Evolutionary conservation across 139 green algal genomes (phyloP), one percentile per base, ranked within the genome.

Genomic region (Bryopsis sp.): DNA sequence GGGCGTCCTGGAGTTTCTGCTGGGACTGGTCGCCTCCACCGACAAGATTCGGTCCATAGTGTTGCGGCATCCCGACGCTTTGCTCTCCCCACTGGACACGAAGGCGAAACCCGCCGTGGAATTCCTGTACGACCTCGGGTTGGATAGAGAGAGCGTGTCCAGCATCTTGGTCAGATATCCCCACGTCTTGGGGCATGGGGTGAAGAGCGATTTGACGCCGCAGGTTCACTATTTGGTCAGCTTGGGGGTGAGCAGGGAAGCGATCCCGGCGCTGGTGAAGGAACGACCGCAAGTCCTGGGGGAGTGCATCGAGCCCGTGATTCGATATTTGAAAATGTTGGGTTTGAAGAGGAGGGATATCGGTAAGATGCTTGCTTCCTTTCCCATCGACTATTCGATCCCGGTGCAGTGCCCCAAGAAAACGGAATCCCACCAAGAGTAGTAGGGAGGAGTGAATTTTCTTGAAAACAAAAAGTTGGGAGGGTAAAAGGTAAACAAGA

Each of bases 381-480:
- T 54, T 54, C 43, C 43, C 43, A 54, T 54, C 43, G 43, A 54
- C 43, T 54, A 54, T 19, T 54, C 43, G 43, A 19, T 54, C 15
- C 43, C 15, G 43, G 15, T 54, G 43, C 43, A 54, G 43, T 26
- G 43, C 43, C 43, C n/a, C n/a, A n/a, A n/a, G n/a, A n/a, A n/a
- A n/a, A n/a, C n/a, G n/a, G n/a, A n/a, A n/a, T n/a, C n/a, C n/a
- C n/a, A n/a, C n/a, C n/a, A n/a, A n/a, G n/a, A n/a, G n/a, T n/a
- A n/a, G n/a, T n/a, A n/a, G n/a, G n/a, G n/a, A n/a, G n/a, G n/a
- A n/a, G n/a, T n/a, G n/a, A n/a, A n/a, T n/a, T n/a, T n/a, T n/a
- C n/a, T n/a, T n/a, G n/a, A n/a, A n/a, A n/a, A n/a, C n/a, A n/a
- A n/a, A n/a, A n/a, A n/a, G n/a, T n/a, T n/a, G n/a, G n/a, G n/a